Conservation (phyloP, 2,329 filamentous ascomycete genomes). For the Fusarium praegraminearum region DNA sequence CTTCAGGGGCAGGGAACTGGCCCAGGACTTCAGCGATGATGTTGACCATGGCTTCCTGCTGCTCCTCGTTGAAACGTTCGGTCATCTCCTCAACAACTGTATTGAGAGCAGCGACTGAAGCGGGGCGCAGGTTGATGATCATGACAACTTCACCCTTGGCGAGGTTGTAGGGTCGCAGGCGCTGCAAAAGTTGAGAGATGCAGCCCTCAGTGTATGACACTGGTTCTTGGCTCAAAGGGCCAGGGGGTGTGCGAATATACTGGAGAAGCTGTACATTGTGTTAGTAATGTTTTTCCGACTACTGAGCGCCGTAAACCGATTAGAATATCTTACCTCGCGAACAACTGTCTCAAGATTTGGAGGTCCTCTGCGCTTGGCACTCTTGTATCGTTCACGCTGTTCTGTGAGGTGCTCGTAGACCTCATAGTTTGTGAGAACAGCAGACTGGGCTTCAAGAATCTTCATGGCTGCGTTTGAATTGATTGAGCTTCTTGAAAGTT, state of each 20-base stretch:
- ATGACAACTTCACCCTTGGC: conserved; percentile 77
- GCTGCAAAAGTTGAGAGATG: conserved; percentile 66
- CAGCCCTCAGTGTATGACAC: conserved; percentile 64
- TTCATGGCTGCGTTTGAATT: conserved; percentile 63
- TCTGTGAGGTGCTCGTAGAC: conserved; percentile 74
- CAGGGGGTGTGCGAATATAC: conserved; percentile 68
- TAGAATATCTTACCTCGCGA: conserved; percentile 66
- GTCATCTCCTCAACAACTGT: conserved; percentile 75
- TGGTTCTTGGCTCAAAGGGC: conserved; percentile 67
- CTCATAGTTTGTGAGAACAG: conserved; percentile 78
- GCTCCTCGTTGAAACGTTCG: conserved; percentile 68
- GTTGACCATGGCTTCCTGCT: conserved; percentile 69
- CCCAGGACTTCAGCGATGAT: conserved; percentile 70
- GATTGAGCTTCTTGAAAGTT: neutral
- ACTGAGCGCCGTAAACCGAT: neutral
- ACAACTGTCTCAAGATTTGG: conserved; percentile 71
- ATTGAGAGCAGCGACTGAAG: conserved; percentile 68
- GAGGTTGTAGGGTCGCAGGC: conserved; percentile 68
- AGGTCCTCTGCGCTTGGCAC: conserved; percentile 63
- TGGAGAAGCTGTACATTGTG: conserved; percentile 64
- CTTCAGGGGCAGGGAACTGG: conserved; percentile 55
- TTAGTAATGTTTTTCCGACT: conserved; percentile 4
- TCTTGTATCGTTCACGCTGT: conserved; percentile 65
- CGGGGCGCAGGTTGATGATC: conserved; percentile 74
- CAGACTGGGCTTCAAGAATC: conserved; percentile 77